Base-by-base conservation (phyloP, 169 alveolate species). In the Neospora caninum region DNA sequence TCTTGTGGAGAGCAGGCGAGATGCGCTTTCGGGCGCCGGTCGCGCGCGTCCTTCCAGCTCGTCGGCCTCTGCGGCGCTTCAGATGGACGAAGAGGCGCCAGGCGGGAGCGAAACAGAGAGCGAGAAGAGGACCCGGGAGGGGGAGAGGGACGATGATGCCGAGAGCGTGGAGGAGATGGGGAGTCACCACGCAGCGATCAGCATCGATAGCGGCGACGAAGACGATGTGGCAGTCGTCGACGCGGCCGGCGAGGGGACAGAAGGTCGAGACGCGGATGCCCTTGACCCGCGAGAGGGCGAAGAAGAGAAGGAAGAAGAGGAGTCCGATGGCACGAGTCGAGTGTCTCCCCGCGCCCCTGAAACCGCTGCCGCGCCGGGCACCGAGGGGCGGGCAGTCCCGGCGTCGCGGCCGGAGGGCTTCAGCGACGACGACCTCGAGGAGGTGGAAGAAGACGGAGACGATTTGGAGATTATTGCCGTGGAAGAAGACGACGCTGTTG, bases 401-500 rank as follows among this genome's bases (percentile, higher is more conserved):
- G 64, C 7, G 64, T 53, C 64, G 64, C 27, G 64, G 27, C 7
- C 64, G 27, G 64, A 10, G 64, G 18, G 18, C 27, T 18, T 7
- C 27, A 53, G n/a, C 27, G 64, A 53, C 7, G 64, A 18, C 18
- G 64, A 7, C 18, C 18, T 53, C 64, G 64, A 53, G 31, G 73
- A 64, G 73, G n/a, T 13, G 34, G 73, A 64, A 7, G 73, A 64
- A 22, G 73, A 29, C 31, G 73, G n/a, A 16, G 73, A 64, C 31
- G 73, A 64, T 25, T n/a, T 78, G 45, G 86, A 78, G 45, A 38
- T 78, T 29, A 78, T 78, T 25, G 86, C 86, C 13, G 42, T 78
- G 86, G 86, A 78, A 78, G 86, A 78, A 10, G 86, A 78, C 18
- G 86, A 78, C 43, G 86, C 86, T 29, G 86, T 78, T 25, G 86